Evolutionary conservation across 176 grass and related monocot species (phyloP).

Genomic region (Carex scoparia): DNA sequence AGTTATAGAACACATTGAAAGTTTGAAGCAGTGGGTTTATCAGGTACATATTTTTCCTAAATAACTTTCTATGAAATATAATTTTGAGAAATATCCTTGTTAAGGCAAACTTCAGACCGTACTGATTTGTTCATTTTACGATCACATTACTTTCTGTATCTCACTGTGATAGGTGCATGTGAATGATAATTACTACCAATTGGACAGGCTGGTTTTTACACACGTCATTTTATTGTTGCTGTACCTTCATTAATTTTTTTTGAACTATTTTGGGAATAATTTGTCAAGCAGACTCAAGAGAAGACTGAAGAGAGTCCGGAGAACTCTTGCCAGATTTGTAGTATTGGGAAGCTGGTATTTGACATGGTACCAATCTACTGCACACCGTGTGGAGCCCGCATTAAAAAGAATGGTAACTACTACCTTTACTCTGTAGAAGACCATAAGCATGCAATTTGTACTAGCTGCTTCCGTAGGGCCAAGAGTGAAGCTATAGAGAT

Average conservation of each 20-base stretch:
- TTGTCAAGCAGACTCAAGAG: too few species aligned
- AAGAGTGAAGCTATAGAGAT: too few species aligned
- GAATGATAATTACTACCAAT: neutral
- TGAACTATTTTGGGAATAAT: too few species aligned
- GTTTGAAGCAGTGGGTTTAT: slow-evolving; percentile 88
- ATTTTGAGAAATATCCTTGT: neutral
- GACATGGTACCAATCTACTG: too few species aligned
- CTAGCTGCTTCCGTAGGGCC: too few species aligned
- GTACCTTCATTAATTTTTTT: neutral
- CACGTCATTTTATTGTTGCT: slow-evolving; percentile 15
- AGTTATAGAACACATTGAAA: slow-evolving; percentile 74
- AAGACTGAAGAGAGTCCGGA: too few species aligned
- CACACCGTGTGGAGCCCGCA: too few species aligned
- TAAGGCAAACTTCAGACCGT: neutral
- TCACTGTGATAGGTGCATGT: neutral
- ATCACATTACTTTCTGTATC: neutral
- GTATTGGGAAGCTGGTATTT: too few species aligned
- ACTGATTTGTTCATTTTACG: neutral
- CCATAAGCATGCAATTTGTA: too few species aligned
- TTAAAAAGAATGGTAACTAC: too few species aligned
- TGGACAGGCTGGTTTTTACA: neutral
- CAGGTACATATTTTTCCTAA: slow-evolving; percentile 54
- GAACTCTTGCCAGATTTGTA: too few species aligned
- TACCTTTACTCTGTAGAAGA: too few species aligned
- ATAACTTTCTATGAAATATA: slow-evolving; percentile 11